Base-by-base conservation (phyloP, 176 grass and related monocot genomes). In the Zizania latifolia region DNA sequence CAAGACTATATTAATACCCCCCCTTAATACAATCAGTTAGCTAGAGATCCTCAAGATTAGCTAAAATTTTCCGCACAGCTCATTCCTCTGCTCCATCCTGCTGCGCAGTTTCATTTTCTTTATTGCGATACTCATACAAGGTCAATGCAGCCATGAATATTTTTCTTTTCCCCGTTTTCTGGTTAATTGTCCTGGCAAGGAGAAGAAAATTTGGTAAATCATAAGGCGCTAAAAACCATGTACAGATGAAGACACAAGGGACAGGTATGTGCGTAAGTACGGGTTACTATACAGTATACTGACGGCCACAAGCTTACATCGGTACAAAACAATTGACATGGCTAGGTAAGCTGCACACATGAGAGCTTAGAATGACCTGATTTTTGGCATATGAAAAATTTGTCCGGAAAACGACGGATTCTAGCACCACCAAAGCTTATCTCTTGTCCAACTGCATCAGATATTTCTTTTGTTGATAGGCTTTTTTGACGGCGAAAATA, bases 121-220 rank as follows among this genome's bases (percentile, higher is more conserved):
- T 26, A 37, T 37, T 62, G 4, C 6, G 45, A 35, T 62, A 31
- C 10, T 85, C 72, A 39, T 74, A 70, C 46, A 67, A 32, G 19
- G 73, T 56, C 65, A 51, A 16, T 22, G 63, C 28, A 67, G 51
- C 41, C 40, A 74, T 58, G 10, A 9, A 58, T 63, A 19, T 77
- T 46, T 63, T 88, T n/a, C 21, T 4, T 66, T 69, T 9, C 10
- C 26, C 0, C 1, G 4, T 8, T 31, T 29, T 81, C 17, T 26
- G 4, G 68, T 75, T 48, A 51, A 75, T 86, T 72, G 70, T 19
- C 78, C 86, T 89, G 83, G 37, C 54, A 77, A 54, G 40, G n/a
- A 55, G 54, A 22, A 34, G 23, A 38, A 79, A 72, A 56, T 37
- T 22, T 61, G 56, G 33, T 71, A 63, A 53, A 11, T 17, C n/a